These are phyloP conservation scores for Allium cepa DNA, from an alignment of 106 monocot genomes.

Conservation along the genomic window DNA sequence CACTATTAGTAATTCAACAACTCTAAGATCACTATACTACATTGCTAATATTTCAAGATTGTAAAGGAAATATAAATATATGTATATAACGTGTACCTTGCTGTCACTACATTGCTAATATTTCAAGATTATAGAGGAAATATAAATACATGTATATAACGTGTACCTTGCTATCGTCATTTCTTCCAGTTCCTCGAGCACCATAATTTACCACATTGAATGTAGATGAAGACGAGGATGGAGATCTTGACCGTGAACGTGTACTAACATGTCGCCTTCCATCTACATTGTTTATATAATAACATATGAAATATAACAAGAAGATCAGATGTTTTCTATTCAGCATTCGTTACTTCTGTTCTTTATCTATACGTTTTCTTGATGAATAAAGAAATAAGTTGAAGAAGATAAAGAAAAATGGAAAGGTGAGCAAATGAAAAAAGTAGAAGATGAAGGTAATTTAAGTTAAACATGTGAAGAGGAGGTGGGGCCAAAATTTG, in stretches of 20 bases:
- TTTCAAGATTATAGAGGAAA: neutral
- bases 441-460: neutral
- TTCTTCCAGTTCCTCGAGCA: constrained; percentile 2
- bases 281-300: neutral
- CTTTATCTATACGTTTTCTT: neutral
- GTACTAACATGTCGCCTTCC: neutral
- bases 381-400: neutral
- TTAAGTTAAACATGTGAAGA: neutral
- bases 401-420: neutral
- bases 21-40: neutral
- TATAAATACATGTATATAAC: no score
- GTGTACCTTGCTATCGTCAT: constrained; percentile 1
- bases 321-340: neutral
- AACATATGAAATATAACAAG: constrained; percentile 2
- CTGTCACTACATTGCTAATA: neutral
- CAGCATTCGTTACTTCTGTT: neutral
- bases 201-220: neutral
- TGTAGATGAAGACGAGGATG: neutral
- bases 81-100: neutral
- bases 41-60: neutral
- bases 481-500: constrained; percentile 1
- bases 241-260: neutral
- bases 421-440: neutral
- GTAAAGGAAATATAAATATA: neutral
- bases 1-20: neutral